phyloP scores from a whole-genome alignment of 2,329 filamentous ascomycete genomes.

The Dactylella cylindrospora region DNA sequence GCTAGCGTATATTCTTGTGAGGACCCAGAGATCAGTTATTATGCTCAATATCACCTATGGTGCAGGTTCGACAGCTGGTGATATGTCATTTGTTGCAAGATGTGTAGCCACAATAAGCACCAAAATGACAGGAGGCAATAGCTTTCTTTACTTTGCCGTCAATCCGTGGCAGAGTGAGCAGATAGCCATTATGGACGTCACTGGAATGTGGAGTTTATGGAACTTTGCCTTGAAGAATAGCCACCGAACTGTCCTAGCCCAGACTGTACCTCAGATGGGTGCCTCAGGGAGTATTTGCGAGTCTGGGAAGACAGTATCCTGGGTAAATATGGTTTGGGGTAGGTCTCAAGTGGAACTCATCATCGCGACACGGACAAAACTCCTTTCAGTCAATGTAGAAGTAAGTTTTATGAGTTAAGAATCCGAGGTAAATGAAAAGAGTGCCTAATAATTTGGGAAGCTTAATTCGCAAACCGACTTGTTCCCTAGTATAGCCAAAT shows the following conservation, averaged over 20 bases:
- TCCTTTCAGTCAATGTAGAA: constrained; percentile 21
- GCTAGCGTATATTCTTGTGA: constrained; percentile 21
- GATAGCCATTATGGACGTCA: constrained; percentile 16
- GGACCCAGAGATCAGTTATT: constrained; percentile 20
- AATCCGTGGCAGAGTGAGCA: constrained; percentile 31
- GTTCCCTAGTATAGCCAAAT: constrained; percentile 6
- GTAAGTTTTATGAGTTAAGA: too few species aligned
- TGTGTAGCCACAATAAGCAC: constrained; percentile 16
- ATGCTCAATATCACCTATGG: constrained; percentile 16
- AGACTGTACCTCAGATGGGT: not conserved
- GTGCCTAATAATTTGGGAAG: not conserved
- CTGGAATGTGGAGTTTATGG: constrained; percentile 29
- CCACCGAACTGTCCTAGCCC: constrained; percentile 4
- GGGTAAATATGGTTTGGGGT: constrained; percentile 36
- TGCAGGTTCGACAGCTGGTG: not conserved
- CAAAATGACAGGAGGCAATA: constrained; percentile 2
- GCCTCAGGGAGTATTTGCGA: constrained; percentile 1
- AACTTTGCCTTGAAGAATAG: constrained; percentile 10
- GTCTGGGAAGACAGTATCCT: not conserved
- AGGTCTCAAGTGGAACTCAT: constrained; percentile 10
- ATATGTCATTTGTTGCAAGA: constrained; percentile 5
- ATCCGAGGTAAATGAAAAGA: too few species aligned
- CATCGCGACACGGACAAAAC: constrained; percentile 21
- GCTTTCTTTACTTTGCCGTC: constrained; percentile 16
- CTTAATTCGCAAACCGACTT: constrained; percentile 5